Evolutionary conservation across 2,329 filamentous ascomycete species (phyloP).

Genomic region (Alternaria longipes): DNA sequence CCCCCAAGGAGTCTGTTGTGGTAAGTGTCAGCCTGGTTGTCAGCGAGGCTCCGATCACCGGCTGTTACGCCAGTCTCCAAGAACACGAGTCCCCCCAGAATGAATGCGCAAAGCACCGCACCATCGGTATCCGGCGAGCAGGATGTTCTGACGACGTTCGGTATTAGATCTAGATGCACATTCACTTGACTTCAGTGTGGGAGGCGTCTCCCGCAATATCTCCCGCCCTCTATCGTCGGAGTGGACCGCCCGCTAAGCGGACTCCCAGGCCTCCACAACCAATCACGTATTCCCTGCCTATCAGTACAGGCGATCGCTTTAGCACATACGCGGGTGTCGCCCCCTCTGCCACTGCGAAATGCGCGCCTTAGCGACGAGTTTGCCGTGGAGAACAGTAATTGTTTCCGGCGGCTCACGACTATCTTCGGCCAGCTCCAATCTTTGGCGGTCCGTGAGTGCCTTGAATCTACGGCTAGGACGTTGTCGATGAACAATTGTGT

Average conservation of each 20-base stretch:
- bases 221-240: slow-evolving; percentile 37
- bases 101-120: slow-evolving; percentile 16
- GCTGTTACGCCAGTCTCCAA: not conserved
- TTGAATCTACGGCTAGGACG: slow-evolving; percentile 31
- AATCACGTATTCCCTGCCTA: slow-evolving; percentile 37
- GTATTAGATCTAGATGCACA: slow-evolving; percentile 17
- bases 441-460: slow-evolving; percentile 17
- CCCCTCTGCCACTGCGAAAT: slow-evolving; percentile 26
- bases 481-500: slow-evolving; percentile 32
- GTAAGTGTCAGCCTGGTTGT: not conserved
- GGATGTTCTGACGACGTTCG: slow-evolving; percentile 13
- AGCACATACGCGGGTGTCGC: slow-evolving; percentile 37
- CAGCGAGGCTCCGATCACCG: slow-evolving; percentile 5
- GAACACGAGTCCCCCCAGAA: not conserved
- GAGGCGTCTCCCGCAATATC: slow-evolving; percentile 24
- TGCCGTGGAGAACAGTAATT: slow-evolving; percentile 37
- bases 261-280: slow-evolving; percentile 19
- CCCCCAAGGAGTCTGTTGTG: not conserved
- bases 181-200: slow-evolving; percentile 24
- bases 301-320: slow-evolving; percentile 40
- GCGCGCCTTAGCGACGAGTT: slow-evolving; percentile 23
- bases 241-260: slow-evolving; percentile 40
- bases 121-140: slow-evolving; percentile 43
- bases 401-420: slow-evolving; percentile 39
- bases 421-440: slow-evolving; percentile 30